These are phyloP conservation scores for Termitomyces sp. DNA, from an alignment of 768 basidiomycete species.

Conservation along the genomic window DNA sequence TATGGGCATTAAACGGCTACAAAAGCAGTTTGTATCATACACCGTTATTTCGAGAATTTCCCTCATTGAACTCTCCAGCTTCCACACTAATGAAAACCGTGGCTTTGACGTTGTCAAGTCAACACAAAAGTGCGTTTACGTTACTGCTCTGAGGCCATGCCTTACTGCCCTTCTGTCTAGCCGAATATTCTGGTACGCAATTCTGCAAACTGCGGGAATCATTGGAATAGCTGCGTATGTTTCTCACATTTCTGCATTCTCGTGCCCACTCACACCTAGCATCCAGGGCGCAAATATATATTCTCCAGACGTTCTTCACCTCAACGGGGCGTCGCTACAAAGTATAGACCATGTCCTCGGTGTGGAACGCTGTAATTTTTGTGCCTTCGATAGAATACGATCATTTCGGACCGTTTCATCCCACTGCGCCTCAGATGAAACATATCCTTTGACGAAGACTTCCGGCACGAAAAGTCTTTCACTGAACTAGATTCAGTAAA, in stretches of 20 bases:
- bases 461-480: not conserved
- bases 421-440: not conserved
- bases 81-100: slow-evolving; percentile 90
- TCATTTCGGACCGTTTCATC: not conserved
- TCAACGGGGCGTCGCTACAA: slow-evolving; percentile 86
- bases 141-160: not conserved
- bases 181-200: slow-evolving; percentile 91
- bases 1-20: slow-evolving; percentile 85
- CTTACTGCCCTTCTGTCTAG: slow-evolving; percentile 29
- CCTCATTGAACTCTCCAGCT: slow-evolving; percentile 40
- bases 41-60: not conserved
- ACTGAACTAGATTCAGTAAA: not conserved
- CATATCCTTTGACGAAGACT: not conserved
- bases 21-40: slow-evolving; percentile 75
- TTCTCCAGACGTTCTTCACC: slow-evolving; percentile 97
- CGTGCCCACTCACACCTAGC: not conserved
- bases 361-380: slow-evolving; percentile 5
- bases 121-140: slow-evolving; percentile 64
- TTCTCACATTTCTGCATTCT: not conserved
- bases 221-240: slow-evolving; percentile 87
- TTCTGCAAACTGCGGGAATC: slow-evolving; percentile 73
- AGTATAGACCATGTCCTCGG: slow-evolving; percentile 42
- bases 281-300: slow-evolving; percentile 78
- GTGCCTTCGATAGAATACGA: not conserved
- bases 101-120: slow-evolving; percentile 92